Base-by-base conservation (phyloP, 805 yeast genomes). In the Ogataea haglerorum region DNA sequence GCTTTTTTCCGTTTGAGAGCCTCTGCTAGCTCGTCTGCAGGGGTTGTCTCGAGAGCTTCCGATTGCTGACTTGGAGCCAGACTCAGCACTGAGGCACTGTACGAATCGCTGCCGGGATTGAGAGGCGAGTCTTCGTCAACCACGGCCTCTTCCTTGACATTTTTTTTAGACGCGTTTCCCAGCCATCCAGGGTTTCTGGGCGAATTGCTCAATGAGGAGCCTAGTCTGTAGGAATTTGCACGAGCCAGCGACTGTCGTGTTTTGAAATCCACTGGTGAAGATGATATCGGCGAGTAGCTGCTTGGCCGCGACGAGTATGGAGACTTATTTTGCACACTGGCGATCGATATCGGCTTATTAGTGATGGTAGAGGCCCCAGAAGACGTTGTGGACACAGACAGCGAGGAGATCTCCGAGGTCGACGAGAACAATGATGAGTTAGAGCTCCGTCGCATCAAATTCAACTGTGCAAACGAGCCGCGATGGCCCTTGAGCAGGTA, bases 401-500 rank as follows among this genome's bases (percentile, higher is more conserved):
- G 36, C n/a, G 56, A 37, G 2, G 65, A 55, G 10, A 47, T 48
- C 24, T 55, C 50, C 0, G 65, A 54, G 7, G 53, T 45, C 8
- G 55, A 49, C 3, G 66, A 59, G 23, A 63, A 63, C 36, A 63
- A 36, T 5, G 67, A 63, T 10, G 58, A 35, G 4, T 48, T 33
- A 0, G 67, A 61, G 19, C 62, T 47, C 31, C 44, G 47, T 32
- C 58, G 46, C 4, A 47, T 27, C 6, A 56, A 36, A 26, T 57
- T 52, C 14, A 61, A 43, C 36, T 61, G 62, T 5, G 66, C 67
- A 43, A 64, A 58, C 3, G 68, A 64, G 14, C 65, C 68, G 22
- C 67, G 46, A 36, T 64, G 68, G 9, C 61, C 67, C 34, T 55
- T 54, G 25, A 64, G 38, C 17, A 58, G 41, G 27, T 58, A 58